These are phyloP conservation scores for Xylariaceae sp. DNA, from an alignment of 2,329 filamentous ascomycete species.

Conservation along the genomic window DNA sequence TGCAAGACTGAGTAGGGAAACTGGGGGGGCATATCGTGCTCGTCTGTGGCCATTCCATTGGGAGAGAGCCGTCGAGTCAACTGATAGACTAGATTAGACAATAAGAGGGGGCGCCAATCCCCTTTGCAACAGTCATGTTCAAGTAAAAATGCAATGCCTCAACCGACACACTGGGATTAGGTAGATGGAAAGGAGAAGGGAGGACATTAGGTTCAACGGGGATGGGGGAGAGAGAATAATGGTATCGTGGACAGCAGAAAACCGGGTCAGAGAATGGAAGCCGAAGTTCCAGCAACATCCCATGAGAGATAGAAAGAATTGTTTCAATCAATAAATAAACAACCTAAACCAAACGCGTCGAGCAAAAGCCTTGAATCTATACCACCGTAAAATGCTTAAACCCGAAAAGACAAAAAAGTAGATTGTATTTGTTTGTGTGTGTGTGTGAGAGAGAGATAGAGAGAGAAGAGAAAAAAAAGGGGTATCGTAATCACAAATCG, in stretches of 20 bases:
- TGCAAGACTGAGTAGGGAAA: constrained; percentile 6
- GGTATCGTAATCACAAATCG: constrained; percentile 26
- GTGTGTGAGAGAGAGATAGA: constrained; percentile 1
- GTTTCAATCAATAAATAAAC: not conserved
- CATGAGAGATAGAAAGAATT: no score
- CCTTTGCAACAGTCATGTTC: constrained; percentile 9
- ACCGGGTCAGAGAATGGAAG: not conserved
- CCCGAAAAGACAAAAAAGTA: not conserved
- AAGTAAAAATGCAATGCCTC: not conserved
- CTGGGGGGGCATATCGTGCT: constrained; percentile 6
- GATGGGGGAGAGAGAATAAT: not conserved
- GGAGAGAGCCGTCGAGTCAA: constrained; percentile 4
- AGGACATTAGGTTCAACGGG: not conserved
- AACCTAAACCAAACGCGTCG: not conserved
- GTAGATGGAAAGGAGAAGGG: not conserved
- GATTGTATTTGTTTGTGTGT: constrained; percentile 18
- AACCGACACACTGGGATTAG: not conserved
- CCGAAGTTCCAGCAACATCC: not conserved
- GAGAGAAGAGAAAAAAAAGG: constrained; percentile 9
- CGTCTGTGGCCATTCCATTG: constrained; percentile 7
- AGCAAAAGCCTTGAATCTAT: constrained; percentile 15
- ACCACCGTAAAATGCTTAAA: constrained; percentile 10
- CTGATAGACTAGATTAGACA: constrained; percentile 18
- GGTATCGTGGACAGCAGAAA: not conserved
- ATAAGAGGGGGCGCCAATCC: constrained; percentile 8